Percentiles rank a stretch among this genome's conserved stretches.
Evolutionary conservation across 2,329 filamentous ascomycete species (phyloP).

Genomic region (Beauveria rudraprayagi): DNA sequence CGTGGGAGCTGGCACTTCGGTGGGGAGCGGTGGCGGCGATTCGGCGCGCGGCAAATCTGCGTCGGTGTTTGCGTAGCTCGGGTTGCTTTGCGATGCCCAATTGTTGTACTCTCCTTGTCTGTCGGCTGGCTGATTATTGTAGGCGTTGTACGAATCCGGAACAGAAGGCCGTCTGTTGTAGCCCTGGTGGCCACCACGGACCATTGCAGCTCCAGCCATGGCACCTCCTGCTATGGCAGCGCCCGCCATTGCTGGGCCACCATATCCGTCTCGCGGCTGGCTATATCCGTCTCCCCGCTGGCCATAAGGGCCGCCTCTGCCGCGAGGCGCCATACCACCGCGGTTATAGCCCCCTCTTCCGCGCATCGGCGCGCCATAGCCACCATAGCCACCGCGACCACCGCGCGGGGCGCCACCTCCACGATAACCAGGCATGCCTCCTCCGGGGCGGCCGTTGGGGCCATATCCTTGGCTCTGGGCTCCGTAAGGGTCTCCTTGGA

Average conservation of each 20-base stretch:
- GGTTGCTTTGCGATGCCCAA: constrained; percentile 19
- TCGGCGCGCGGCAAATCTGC: constrained; percentile 51
- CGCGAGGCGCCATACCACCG: constrained; percentile 4
- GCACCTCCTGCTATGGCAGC: constrained; percentile 7
- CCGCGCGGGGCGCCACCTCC: constrained; percentile 35
- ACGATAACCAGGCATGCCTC: constrained; percentile 24
- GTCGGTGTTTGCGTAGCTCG: constrained; percentile 30
- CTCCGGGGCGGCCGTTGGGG: constrained; percentile 45
- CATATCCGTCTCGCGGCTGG: neutral
- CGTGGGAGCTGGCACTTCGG: constrained; percentile 29
- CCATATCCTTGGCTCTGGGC: constrained; percentile 30
- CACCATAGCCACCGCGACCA: constrained; percentile 38
- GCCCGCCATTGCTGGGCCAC: constrained; percentile 2
- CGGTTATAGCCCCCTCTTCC: constrained; percentile 28
- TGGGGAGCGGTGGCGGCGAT: constrained; percentile 54
- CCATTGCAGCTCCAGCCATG: constrained; percentile 13
- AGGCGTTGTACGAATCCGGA: constrained; percentile 29
- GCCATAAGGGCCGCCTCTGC: constrained; percentile 2
- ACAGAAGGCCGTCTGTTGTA: constrained; percentile 29
- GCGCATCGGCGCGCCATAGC: constrained; percentile 34
- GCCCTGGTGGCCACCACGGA: constrained; percentile 24
- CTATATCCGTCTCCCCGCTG: constrained; percentile 8
- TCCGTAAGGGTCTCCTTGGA: constrained; percentile 37
- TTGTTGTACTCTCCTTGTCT: constrained; percentile 21
- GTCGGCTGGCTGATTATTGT: constrained; percentile 31